Evolutionary conservation across 768 basidiomycete genomes (phyloP).

Genomic region (Boletus pseudopeckii): DNA sequence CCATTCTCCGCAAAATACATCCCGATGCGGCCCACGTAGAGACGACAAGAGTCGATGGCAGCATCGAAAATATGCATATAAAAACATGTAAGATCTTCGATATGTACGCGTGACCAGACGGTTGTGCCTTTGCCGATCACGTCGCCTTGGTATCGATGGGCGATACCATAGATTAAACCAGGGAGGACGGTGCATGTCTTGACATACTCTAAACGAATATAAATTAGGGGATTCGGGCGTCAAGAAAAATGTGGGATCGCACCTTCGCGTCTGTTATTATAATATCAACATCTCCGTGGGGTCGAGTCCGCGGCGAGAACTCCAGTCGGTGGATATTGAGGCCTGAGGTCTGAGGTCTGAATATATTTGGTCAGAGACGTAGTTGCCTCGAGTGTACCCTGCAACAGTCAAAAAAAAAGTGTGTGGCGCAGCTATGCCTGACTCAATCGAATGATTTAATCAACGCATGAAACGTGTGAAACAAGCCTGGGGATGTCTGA

Average conservation of each 20-base stretch:
- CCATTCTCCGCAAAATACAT: slow-evolving; percentile 52
- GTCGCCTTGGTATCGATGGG: slow-evolving; percentile 47
- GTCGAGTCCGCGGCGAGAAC: slow-evolving; percentile 39
- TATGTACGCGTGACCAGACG: slow-evolving; percentile 51
- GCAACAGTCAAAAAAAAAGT: too few relatives aligned
- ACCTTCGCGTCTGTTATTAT: slow-evolving; percentile 48
- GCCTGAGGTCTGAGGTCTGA: slow-evolving; percentile 31
- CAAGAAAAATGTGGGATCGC: neutral
- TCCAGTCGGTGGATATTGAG: slow-evolving; percentile 43
- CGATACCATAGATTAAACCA: slow-evolving; percentile 57
- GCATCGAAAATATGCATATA: slow-evolving; percentile 43
- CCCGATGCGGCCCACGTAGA: slow-evolving; percentile 36
- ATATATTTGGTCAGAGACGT: slow-evolving; percentile 38
- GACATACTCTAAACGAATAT: slow-evolving; percentile 42
- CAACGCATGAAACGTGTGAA: too few relatives aligned
- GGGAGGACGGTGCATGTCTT: slow-evolving; percentile 51
- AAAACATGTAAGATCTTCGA: slow-evolving; percentile 45
- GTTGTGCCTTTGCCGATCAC: slow-evolving; percentile 56
- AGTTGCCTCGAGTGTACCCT: slow-evolving; percentile 36
- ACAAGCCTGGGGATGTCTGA: too few relatives aligned
- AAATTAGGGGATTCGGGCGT: neutral
- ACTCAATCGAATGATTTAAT: too few relatives aligned
- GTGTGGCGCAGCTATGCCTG: too few relatives aligned
- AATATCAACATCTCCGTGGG: slow-evolving; percentile 49
- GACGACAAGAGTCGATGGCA: slow-evolving; percentile 12